phyloP scores from a whole-genome alignment of 805 yeast genomes.

The Cyberlindnera subsufficiens region DNA sequence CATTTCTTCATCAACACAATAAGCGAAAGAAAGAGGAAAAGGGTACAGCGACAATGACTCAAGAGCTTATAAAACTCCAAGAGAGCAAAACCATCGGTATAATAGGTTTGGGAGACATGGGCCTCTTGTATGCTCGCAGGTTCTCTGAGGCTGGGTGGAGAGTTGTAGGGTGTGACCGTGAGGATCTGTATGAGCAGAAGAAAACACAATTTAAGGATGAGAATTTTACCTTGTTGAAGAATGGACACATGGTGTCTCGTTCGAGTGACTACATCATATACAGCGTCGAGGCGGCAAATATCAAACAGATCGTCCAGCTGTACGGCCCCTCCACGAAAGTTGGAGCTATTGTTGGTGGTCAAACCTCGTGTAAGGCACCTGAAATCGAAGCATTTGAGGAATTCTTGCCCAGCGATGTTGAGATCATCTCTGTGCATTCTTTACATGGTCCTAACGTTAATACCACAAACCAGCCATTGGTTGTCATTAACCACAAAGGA shows the following conservation, averaged over 20 bases:
- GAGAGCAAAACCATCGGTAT: slow-evolving; percentile 65
- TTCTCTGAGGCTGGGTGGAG: slow-evolving; percentile 82
- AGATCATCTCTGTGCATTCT: slow-evolving; percentile 84
- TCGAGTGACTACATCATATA: slow-evolving; percentile 78
- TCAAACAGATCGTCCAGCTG: slow-evolving; percentile 58
- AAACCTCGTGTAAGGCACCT: slow-evolving; percentile 90
- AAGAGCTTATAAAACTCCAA: slow-evolving; percentile 4
- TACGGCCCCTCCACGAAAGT: slow-evolving; percentile 88
- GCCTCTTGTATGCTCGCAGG: slow-evolving; percentile 73
- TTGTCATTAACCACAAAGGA: slow-evolving; percentile 73
- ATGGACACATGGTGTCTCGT: slow-evolving; percentile 84
- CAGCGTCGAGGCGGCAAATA: slow-evolving; percentile 88
- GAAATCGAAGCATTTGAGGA: slow-evolving; percentile 84
- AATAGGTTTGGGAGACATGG: slow-evolving; percentile 98
- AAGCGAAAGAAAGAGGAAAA: background rate
- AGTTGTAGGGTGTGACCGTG: slow-evolving; percentile 84
- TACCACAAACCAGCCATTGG: slow-evolving; percentile 89
- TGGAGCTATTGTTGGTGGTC: slow-evolving; percentile 96
- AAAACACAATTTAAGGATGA: slow-evolving; percentile 33
- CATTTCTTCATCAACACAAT: too few species aligned
- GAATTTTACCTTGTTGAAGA: slow-evolving; percentile 51
- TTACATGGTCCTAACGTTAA: slow-evolving; percentile 91
- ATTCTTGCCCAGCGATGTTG: slow-evolving; percentile 68
- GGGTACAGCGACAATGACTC: slow-evolving; percentile 1
- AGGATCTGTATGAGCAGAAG: slow-evolving; percentile 49